A percentile compares a stretch with the other conserved stretches of the same genome.
These are phyloP conservation scores for Fusarium nurragi DNA, from an alignment of 2,329 filamentous ascomycete genomes.

Conservation along the genomic window DNA sequence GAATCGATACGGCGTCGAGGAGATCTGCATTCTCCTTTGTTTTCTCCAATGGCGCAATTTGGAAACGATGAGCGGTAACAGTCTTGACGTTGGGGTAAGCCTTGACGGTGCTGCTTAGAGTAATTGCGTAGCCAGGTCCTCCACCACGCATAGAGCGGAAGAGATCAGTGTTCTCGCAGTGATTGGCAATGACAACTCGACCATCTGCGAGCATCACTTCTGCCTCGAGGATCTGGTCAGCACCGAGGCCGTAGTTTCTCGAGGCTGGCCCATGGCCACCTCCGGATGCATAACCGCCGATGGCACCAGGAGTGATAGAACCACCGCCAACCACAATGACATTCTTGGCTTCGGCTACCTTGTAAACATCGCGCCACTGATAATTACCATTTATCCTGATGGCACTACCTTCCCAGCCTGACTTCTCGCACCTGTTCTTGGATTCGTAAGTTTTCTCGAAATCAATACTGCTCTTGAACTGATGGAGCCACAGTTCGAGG, in stretches of 20 bases:
- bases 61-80: slow-evolving; percentile 15
- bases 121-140: slow-evolving; percentile 24
- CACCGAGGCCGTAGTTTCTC: slow-evolving; percentile 28
- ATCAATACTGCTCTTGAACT: slow-evolving; percentile 16
- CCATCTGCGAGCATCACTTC: slow-evolving; percentile 28
- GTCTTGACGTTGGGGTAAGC: slow-evolving; percentile 18
- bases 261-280: slow-evolving; percentile 28
- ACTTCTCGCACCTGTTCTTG: not conserved
- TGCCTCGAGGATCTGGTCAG: slow-evolving; percentile 28
- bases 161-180: slow-evolving; percentile 24
- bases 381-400: slow-evolving; percentile 28
- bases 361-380: slow-evolving; percentile 30
- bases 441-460: slow-evolving; percentile 12
- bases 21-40: slow-evolving; percentile 18
- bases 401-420: slow-evolving; percentile 14
- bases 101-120: slow-evolving; percentile 27
- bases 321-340: slow-evolving; percentile 28
- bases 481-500: slow-evolving; percentile 28
- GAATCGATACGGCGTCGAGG: slow-evolving; percentile 5
- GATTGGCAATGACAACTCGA: slow-evolving; percentile 11
- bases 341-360: slow-evolving; percentile 21
- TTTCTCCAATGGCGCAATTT: slow-evolving; percentile 16
- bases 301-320: slow-evolving; percentile 26
- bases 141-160: slow-evolving; percentile 28
- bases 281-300: slow-evolving; percentile 27